Conservation (phyloP, 352 stramenopile genomes). For the Thraustotheca clavata region DNA sequence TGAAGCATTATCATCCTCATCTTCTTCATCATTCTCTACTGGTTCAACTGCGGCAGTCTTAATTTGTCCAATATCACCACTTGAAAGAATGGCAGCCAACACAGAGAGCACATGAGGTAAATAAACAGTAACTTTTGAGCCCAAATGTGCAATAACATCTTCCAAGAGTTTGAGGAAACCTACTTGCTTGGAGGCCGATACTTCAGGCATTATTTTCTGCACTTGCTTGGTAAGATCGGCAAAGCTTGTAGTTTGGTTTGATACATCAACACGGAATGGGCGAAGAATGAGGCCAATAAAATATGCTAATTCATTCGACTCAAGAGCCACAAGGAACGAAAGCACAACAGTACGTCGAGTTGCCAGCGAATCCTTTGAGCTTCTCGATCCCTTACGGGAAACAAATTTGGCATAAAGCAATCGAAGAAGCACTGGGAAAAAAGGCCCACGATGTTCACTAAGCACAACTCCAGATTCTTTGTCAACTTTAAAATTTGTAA, state of each 20-base stretch:
- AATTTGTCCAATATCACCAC: slow-evolving; percentile 32
- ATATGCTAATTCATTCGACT: slow-evolving; percentile 58
- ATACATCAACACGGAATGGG: slow-evolving; percentile 64
- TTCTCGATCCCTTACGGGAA: slow-evolving; percentile 67
- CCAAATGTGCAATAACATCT: slow-evolving; percentile 80
- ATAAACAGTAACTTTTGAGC: slow-evolving; percentile 72
- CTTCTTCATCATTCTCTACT: slow-evolving; percentile 24
- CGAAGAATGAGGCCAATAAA: slow-evolving; percentile 87
- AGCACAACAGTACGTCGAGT: slow-evolving; percentile 84
- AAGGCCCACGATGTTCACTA: slow-evolving; percentile 59
- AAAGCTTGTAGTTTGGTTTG: slow-evolving; percentile 18
- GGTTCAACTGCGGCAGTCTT: slow-evolving; percentile 13
- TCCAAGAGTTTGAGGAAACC: slow-evolving; percentile 88
- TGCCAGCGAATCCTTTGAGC: slow-evolving; percentile 74
- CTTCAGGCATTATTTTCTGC: not conserved
- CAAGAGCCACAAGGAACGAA: slow-evolving; percentile 76
- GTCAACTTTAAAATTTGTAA: slow-evolving; percentile 84
- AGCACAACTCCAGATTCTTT: slow-evolving; percentile 58
- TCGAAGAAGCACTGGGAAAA: slow-evolving; percentile 82
- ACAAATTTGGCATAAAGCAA: slow-evolving; percentile 88
- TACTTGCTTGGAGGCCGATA: slow-evolving; percentile 51
- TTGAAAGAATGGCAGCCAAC: slow-evolving; percentile 57
- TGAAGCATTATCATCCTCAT: slow-evolving; percentile 23
- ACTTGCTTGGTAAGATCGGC: slow-evolving; percentile 15
- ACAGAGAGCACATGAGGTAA: slow-evolving; percentile 70